Base-by-base conservation (phyloP, 805 yeast species). In the Kuraishia borneana region DNA sequence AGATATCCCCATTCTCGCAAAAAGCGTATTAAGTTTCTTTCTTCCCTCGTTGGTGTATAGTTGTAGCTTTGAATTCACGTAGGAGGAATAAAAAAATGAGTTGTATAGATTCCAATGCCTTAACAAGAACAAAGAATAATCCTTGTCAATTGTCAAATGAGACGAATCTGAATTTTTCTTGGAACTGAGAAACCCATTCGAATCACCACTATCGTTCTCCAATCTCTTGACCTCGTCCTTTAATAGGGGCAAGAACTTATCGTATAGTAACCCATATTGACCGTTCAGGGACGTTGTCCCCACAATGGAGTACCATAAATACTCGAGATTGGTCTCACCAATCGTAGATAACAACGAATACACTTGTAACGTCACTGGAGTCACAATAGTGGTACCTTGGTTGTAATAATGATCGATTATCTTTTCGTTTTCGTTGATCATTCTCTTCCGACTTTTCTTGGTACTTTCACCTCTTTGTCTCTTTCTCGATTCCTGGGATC, bases 1-100 rank as follows among this genome's bases (percentile, higher is more conserved):
- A 1, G 96, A 79, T 5, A 92, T 80, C 6, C 98, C 98, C 96
- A 94, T 92, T 45, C 82, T 73, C 2, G 98, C 98, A 60, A 92
- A 84, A 72, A 92, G 68, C 46, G 87, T 85, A 51, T 88, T 94
- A 33, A 92, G 61, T 42, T 76, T 71, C 50, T 83, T 85, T 43
- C 79, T 71, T 5, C 99, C 98, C 38, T 82, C 88, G 48, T 84
- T 95, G 21, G 88, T 80, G 92, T 96, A 92, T 26, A 92, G 60
- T 37, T 76, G 76, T 37, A 92, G 60, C 51, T 87, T 83, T 9
- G 97, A 82, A 47, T 88, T 84, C 22, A 89, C 87, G 48, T 79
- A 89, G 39, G 85, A 78, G n/a, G 95, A 84, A 51, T 88, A 92
- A 48, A 75, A 73, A 55, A 94, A 85, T 40, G 95, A 70, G 43